Conservation (phyloP, 1,284 basidiomycete genomes). For the Trichosporon inkin region DNA sequence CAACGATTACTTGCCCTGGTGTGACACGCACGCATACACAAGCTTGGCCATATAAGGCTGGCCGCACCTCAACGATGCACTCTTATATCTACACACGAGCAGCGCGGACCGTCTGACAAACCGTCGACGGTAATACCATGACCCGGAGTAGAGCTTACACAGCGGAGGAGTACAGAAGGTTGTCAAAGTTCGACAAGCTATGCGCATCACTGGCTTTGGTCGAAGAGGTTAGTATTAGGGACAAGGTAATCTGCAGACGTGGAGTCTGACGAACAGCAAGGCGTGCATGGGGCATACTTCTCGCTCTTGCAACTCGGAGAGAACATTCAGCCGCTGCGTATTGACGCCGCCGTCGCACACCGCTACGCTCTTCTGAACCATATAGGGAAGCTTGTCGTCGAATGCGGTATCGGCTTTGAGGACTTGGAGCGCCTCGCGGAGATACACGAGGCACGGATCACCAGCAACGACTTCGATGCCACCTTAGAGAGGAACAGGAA, state of each 20-base stretch:
- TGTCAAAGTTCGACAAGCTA: not conserved
- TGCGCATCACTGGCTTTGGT: not conserved
- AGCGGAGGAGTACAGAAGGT: not conserved
- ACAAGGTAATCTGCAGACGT: not conserved
- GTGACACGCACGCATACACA: too few species aligned
- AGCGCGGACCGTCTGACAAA: too few species aligned
- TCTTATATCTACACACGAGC: too few species aligned
- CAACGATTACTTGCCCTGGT: too few species aligned
- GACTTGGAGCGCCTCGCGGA: not conserved
- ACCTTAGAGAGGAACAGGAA: too few species aligned
- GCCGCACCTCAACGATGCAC: too few species aligned
- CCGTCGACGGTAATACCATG: not conserved
- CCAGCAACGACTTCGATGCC: not conserved
- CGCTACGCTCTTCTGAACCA: not conserved
- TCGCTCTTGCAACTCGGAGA: not conserved
- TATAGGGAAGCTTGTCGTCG: not conserved
- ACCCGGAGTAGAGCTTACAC: not conserved
- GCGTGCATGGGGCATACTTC: not conserved
- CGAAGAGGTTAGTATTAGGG: not conserved
- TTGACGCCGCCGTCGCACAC: not conserved
- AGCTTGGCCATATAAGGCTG: too few species aligned
- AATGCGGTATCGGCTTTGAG: not conserved
- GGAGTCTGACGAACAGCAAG: not conserved
- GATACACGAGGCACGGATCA: not conserved
- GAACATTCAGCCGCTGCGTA: not conserved